These are phyloP conservation scores for Colletotrichum lupini DNA, from an alignment of 2,329 filamentous ascomycete species.

Conservation along the genomic window DNA sequence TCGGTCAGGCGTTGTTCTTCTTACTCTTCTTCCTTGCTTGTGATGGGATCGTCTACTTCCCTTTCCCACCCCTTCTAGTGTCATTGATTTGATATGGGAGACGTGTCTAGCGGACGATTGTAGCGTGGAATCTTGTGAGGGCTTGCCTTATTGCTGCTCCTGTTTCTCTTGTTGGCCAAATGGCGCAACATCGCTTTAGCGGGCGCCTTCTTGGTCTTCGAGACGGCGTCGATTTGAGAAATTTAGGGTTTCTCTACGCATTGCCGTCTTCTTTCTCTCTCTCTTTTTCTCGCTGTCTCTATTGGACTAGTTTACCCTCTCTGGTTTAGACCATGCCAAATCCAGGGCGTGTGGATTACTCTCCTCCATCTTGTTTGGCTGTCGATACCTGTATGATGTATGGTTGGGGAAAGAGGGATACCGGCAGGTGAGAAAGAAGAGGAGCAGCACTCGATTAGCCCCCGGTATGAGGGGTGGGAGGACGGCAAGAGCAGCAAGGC, in stretches of 20 bases:
- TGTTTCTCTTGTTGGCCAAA: neutral
- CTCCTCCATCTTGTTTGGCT: neutral
- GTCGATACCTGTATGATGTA: neutral
- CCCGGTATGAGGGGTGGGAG: neutral
- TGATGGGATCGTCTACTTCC: neutral
- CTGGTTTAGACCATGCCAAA: neutral
- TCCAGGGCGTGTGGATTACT: neutral
- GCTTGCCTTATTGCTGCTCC: neutral
- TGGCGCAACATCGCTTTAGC: slow-evolving; percentile 10
- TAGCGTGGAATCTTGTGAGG: neutral
- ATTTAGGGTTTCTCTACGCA: neutral
- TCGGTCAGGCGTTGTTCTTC: neutral
- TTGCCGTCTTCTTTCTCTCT: neutral
- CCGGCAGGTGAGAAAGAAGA: neutral
- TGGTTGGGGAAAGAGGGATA: neutral
- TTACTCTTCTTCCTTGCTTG: neutral
- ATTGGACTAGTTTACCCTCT: neutral
- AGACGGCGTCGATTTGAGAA: slow-evolving; percentile 12
- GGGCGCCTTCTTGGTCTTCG: neutral
- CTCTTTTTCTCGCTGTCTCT: neutral
- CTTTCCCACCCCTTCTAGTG: neutral
- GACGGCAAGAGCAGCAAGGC: neutral
- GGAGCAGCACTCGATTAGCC: neutral
- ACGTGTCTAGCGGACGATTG: slow-evolving; percentile 26
- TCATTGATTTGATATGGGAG: neutral